Evolutionary conservation across 169 alveolate genomes (phyloP).

Genomic region (Eimeria necatrix): DNA sequence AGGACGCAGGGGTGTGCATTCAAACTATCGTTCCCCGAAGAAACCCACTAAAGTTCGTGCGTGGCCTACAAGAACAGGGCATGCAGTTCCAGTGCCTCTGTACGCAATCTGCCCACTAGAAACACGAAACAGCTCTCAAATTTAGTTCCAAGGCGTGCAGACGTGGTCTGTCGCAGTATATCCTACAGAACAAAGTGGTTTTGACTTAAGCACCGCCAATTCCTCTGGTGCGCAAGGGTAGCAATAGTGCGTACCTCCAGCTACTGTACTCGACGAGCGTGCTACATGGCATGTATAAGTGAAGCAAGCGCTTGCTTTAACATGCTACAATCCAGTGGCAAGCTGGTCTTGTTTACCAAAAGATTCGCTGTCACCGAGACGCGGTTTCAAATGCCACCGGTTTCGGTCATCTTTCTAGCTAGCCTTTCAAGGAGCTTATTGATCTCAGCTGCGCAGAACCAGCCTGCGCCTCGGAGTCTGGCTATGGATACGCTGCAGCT

Average conservation of each 20-base stretch:
- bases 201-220: not conserved
- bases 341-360: constrained; percentile 12
- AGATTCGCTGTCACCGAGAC: not conserved
- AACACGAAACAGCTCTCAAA: not conserved
- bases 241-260: not conserved
- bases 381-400: not conserved
- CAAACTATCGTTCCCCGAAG: not conserved
- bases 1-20: no score
- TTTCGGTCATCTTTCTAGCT: not conserved
- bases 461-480: constrained; percentile 13
- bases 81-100: not conserved
- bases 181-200: not conserved
- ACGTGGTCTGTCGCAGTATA: not conserved
- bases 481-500: constrained; percentile 21
- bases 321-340: not conserved
- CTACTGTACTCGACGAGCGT: not conserved
- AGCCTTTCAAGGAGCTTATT: not conserved
- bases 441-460: constrained; percentile 20
- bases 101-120: not conserved
- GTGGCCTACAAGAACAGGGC: constrained; percentile 8
- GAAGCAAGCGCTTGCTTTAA: not conserved
- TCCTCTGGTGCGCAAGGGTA: not conserved
- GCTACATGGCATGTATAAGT: not conserved
- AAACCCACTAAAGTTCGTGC: not conserved
- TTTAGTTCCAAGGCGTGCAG: not conserved